Evolutionary conservation across 2,329 filamentous ascomycete genomes (phyloP), one percentile per base, ranked within the genome.

Genomic region (Colletotrichum higginsianum): DNA sequence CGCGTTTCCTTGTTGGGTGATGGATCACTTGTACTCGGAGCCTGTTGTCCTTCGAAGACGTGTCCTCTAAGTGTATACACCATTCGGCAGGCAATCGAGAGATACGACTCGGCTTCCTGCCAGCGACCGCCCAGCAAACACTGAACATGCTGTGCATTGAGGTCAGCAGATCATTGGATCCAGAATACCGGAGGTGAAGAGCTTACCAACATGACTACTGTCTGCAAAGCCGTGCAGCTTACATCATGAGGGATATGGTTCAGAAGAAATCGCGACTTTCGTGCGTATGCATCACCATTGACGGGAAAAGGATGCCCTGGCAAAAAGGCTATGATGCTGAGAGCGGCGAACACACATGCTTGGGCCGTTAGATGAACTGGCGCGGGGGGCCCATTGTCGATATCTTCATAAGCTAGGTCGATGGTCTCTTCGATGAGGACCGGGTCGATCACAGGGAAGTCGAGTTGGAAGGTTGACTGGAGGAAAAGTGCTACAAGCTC

Each of bases 71-170:
- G 46, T 3, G 52, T 38, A 21, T 18, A 52, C 4, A 60, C 53
- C 11, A n/a, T 47, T 8, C 38, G 63, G 9, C 61, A 69, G 5
- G 66, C 66, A 15, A 21, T n/a, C 12, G 66, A 46, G 1, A 58
- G 38, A 15, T 53, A 26, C 9, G 61, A 58, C 11, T 47, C 61
- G 13, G 66, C 52, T 2, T 66, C 61, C 46, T 58, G 66, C 66
- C 61, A 69, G 16, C 42, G 46, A 18, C 66, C 66, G 12, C 3
- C 7, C 5, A 65, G 30, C 12, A 56, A 38, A 2, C 12, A 26
- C 26, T 66, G 61, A 4, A 52, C 49, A 63, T 63, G 61, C 61
- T 63, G 21, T 16, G 2, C 3, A 38, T 8, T 16, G 21, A 2
- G n/a, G n/a, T 44, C 38, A 53, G 47, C 9, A 9, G 16, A 7